Evolutionary conservation across 1,284 basidiomycete species (phyloP).

Genomic region (Sanguinoderma infundibulare): DNA sequence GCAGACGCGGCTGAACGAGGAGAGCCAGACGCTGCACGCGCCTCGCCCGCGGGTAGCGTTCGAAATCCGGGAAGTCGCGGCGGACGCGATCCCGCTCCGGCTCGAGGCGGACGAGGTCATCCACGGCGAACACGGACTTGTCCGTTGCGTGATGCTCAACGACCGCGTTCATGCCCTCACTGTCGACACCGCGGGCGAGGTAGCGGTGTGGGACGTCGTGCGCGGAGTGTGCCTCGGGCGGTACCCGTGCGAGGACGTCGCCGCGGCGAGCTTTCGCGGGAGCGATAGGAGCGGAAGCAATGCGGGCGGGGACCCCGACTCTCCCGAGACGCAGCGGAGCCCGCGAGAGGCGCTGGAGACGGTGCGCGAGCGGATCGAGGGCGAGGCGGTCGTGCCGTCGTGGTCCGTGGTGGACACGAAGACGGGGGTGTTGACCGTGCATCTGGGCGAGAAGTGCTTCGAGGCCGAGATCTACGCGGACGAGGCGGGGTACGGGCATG

Average conservation of each 20-base stretch:
- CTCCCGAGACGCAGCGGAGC: constrained; percentile 48
- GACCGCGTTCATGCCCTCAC: constrained; percentile 93
- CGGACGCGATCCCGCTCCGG: constrained; percentile 76
- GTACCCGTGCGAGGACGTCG: constrained; percentile 69
- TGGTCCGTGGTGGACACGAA: constrained; percentile 94
- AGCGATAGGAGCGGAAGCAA: constrained; percentile 38
- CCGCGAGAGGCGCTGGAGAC: constrained; percentile 87
- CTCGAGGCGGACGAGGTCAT: constrained; percentile 73
- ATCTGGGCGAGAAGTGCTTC: constrained; percentile 88
- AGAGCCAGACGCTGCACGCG: constrained; percentile 42
- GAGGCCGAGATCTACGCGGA: constrained; percentile 96
- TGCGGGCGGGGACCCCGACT: constrained; percentile 30
- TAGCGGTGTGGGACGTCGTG: constrained; percentile 94
- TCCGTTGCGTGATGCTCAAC: constrained; percentile 85
- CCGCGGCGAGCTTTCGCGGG: constrained; percentile 46
- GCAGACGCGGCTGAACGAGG: constrained; percentile 35
- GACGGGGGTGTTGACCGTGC: constrained; percentile 86
- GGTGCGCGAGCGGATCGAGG: constrained; percentile 89
- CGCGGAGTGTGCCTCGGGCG: constrained; percentile 78
- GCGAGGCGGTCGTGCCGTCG: constrained; percentile 82
- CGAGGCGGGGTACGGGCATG: constrained; percentile 73
- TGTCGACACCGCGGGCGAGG: constrained; percentile 84
- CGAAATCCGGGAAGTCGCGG: constrained; percentile 82
- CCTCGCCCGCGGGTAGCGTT: constrained; percentile 60
- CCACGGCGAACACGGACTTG: constrained; percentile 80